Evolutionary conservation across 352 stramenopile species (phyloP).

Genomic region (Phytophthora sojae): DNA sequence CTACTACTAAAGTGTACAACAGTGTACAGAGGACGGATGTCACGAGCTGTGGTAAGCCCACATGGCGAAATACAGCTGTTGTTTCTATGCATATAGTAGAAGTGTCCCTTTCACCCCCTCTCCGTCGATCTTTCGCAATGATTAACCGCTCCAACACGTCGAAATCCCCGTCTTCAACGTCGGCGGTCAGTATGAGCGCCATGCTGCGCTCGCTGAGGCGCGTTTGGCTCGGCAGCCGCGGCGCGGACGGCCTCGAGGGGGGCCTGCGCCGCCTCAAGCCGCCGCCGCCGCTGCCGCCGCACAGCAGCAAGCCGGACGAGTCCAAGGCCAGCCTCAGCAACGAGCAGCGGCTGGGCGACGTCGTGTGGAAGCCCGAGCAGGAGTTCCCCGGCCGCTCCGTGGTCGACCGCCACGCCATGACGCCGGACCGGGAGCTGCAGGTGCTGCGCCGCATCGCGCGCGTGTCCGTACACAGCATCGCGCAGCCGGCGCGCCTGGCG

Average conservation of each 20-base stretch:
- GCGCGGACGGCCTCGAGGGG: slow-evolving; percentile 4
- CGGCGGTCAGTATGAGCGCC: slow-evolving; percentile 14
- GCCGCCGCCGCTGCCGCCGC: background rate
- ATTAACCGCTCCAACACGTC: background rate
- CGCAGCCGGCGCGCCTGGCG: slow-evolving; percentile 54
- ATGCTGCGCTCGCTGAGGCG: slow-evolving; percentile 32
- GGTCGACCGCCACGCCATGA: slow-evolving; percentile 46
- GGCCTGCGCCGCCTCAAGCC: slow-evolving; percentile 5
- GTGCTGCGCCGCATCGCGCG: slow-evolving; percentile 54
- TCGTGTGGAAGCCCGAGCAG: slow-evolving; percentile 66
- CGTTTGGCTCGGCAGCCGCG: slow-evolving; percentile 31
- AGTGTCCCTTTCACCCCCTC: background rate
- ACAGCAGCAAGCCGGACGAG: slow-evolving; percentile 20
- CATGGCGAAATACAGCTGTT: background rate
- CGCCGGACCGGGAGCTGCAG: slow-evolving; percentile 48
- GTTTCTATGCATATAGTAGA: background rate
- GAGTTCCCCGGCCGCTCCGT: slow-evolving; percentile 61
- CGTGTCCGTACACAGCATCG: slow-evolving; percentile 53
- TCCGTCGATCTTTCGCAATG: background rate
- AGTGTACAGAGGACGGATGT: too few species aligned
- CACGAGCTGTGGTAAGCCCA: background rate
- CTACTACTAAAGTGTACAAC: too few species aligned
- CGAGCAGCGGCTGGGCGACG: slow-evolving; percentile 53
- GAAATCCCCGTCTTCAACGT: slow-evolving; percentile 15
- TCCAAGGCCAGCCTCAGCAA: slow-evolving; percentile 23